These are phyloP conservation scores for Fragaria ananassa DNA, from an alignment of 306 rosid species.

Conservation along the genomic window DNA sequence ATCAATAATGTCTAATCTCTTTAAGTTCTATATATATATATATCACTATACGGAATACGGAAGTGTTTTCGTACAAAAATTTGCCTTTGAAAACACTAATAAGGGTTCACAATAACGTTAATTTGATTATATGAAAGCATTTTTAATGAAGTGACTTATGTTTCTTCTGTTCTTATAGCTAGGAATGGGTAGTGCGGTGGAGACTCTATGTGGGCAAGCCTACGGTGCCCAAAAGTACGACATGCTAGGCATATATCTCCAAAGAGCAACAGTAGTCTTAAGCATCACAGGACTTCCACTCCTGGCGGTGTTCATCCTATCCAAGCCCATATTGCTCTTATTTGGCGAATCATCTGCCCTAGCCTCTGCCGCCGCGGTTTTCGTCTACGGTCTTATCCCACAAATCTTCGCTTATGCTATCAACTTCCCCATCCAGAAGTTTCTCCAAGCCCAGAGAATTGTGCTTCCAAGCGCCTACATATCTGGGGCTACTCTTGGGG, in stretches of 20 bases:
- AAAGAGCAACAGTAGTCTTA: slow-evolving; percentile 48
- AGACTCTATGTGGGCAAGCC: slow-evolving; percentile 77
- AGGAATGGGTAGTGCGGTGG: slow-evolving; percentile 91
- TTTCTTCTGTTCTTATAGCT: slow-evolving; percentile 27
- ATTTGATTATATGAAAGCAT: too few species aligned
- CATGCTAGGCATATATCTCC: slow-evolving; percentile 68
- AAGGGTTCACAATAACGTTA: too few species aligned
- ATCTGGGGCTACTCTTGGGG: slow-evolving; percentile 39
- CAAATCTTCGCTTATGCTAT: slow-evolving; percentile 71
- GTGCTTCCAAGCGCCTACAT: slow-evolving; percentile 61
- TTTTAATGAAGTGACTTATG: too few species aligned
- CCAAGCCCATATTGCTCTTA: slow-evolving; percentile 40
- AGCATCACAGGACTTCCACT: slow-evolving; percentile 49
- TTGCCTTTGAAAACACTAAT: not conserved
- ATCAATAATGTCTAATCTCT: not conserved
- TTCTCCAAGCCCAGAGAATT: slow-evolving; percentile 69
- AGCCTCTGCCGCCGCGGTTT: slow-evolving; percentile 49
- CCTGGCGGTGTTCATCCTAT: slow-evolving; percentile 38
- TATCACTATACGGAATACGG: not conserved
- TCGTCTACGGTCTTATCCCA: slow-evolving; percentile 70
- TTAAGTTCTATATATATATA: not conserved
- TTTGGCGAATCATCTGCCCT: slow-evolving; percentile 35
- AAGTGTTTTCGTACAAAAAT: not conserved
- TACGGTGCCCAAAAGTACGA: slow-evolving; percentile 58
- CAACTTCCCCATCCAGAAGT: slow-evolving; percentile 79